Evolutionary conservation across 169 alveolate genomes (phyloP), one percentile per base, ranked within the genome.

Genomic region (Neospora caninum): DNA sequence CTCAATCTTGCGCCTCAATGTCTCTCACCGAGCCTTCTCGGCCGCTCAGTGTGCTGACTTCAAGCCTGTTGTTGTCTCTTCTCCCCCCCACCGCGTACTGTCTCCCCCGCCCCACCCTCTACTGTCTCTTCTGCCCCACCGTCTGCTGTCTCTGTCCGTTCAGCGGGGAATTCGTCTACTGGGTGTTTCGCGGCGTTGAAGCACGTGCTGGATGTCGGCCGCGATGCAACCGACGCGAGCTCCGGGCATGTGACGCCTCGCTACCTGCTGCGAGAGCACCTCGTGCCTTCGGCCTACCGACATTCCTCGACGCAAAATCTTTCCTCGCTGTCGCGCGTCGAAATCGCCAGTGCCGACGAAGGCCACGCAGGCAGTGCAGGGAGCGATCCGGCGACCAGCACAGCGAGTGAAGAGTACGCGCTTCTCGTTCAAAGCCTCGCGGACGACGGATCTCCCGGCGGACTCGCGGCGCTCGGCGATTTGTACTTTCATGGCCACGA

Each of bases 391-490:
- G 67, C 18, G 54, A 29, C 27, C n/a, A 42, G 42, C n/a, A 43
- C 67, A 36, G 34, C 39, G 64, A 89, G 93, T 69, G 53, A 49
- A 45, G 94, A 95, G 34, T 95, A 95, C 49, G 96, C 96, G 22
- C 89, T 69, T 10, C 94, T 94, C 73, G 97, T 95, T 43, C 95
- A 93, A 53, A 93, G 95, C 38, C 88, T 95, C 25, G 97, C 97
- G 25, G 95, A 92, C 0, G 96, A 94, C 58, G 94, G 96, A 38
- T 95, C 82, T 36, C 95, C 96, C 25, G 95, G 86, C 9, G 97
- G 97, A 18, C 94, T 95, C 82, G 93, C 97, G 0, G 95, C 97
- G n/a, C 88, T 95, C 27, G 97, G 96, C 38, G 96, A 94, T 22
- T 88, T 95, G 42, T 94, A 94, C 67, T 92, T 88, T 41, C 94